A percentile compares a stretch with the other conserved stretches of the same genome.
phyloP scores from a whole-genome alignment of 2,329 filamentous ascomycete genomes.

The Blumeriella jaapii region DNA sequence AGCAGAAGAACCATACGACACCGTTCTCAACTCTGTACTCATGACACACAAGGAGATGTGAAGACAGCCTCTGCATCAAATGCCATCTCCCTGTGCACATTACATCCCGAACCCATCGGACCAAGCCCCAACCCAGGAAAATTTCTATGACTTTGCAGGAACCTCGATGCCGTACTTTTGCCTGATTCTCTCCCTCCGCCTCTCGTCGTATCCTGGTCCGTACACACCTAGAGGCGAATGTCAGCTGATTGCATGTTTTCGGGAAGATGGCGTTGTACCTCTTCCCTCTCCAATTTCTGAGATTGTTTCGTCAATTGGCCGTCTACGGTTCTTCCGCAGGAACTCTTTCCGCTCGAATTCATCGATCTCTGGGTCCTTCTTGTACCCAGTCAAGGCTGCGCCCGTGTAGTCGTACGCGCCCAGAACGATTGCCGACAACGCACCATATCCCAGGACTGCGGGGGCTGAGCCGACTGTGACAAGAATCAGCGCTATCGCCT shows the following conservation, averaged over 20 bases:
- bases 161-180: conserved; percentile 61
- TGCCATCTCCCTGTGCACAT: conserved; percentile 17
- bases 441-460: conserved; percentile 52
- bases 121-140: conserved; percentile 7
- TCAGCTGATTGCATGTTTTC: conserved; percentile 5
- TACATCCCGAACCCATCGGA: conserved; percentile 4
- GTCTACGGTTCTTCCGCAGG: conserved; percentile 48
- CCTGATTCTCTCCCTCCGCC: conserved; percentile 55
- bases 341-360: conserved; percentile 53
- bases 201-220: conserved; percentile 54
- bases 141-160: conserved; percentile 22
- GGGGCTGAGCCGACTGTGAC: conserved; percentile 47
- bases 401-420: conserved; percentile 53
- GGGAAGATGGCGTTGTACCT: conserved; percentile 37
- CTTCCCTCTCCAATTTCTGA: conserved; percentile 58
- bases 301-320: conserved; percentile 53
- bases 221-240: conserved; percentile 44
- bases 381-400: conserved; percentile 41
- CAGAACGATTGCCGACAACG: conserved; percentile 41
- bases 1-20: no score
- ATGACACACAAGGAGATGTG: no score
- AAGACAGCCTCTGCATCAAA: background rate
- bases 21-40: no score
- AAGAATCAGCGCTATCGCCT: conserved; percentile 12
- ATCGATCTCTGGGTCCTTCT: conserved; percentile 40